A percentile compares a stretch with the other conserved stretches of the same genome.
phyloP scores from a whole-genome alignment of 305 asterid genomes.

The Rubia occidens region DNA sequence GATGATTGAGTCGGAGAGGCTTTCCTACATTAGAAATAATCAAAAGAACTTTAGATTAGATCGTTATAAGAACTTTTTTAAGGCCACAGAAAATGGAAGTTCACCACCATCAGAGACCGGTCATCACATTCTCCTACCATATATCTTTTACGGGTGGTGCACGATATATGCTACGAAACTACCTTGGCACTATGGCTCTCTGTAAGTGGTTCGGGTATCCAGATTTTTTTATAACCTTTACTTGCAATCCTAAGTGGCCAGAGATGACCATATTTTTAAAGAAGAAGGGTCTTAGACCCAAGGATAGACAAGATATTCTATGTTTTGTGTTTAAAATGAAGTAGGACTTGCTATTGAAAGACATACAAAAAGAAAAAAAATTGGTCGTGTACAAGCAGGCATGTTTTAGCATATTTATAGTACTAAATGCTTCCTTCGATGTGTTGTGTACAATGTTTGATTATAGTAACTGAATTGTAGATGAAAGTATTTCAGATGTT shows the following conservation, averaged over 20 bases:
- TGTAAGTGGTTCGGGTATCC: neutral
- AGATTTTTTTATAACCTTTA: neutral
- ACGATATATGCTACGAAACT: neutral
- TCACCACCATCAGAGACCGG: neutral
- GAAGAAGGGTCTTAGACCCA: neutral
- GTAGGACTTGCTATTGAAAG: neutral
- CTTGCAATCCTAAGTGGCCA: neutral
- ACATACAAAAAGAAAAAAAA: neutral
- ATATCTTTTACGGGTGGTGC: neutral
- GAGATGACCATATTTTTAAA: neutral
- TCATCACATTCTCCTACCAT: no score
- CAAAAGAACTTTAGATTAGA: neutral
- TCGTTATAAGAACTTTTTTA: neutral
- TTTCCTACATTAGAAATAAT: no score
- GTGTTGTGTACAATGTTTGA: neutral
- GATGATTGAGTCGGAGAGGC: neutral
- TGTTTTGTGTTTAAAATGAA: neutral
- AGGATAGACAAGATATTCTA: no score
- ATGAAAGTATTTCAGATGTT: no score
- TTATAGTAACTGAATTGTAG: neutral
- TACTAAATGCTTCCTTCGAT: neutral
- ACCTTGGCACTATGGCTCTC: neutral
- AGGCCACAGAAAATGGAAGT: neutral
- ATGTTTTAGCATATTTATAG: neutral
- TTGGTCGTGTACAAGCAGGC: neutral